phyloP scores from a whole-genome alignment of 2,329 filamentous ascomycete genomes.

The Colletotrichum falcatum region DNA sequence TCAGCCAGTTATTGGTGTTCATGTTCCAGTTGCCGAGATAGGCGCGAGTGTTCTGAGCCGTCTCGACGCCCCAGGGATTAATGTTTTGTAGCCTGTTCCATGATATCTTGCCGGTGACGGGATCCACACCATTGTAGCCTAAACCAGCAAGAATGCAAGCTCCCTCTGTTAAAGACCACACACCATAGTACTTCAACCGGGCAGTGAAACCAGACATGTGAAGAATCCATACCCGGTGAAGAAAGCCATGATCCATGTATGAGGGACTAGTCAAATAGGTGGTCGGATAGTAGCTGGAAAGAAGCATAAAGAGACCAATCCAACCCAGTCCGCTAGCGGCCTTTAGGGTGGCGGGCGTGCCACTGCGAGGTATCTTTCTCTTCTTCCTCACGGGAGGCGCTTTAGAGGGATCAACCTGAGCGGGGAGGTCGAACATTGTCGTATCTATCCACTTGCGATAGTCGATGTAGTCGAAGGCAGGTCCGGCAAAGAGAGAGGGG shows the following conservation, averaged over 20 bases:
- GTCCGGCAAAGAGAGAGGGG: slow-evolving; percentile 87
- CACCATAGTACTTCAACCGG: slow-evolving; percentile 95
- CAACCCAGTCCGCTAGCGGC: slow-evolving; percentile 78
- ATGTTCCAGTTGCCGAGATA: slow-evolving; percentile 98
- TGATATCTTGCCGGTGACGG: slow-evolving; percentile 83
- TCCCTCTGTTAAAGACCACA: slow-evolving; percentile 93
- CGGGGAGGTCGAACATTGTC: slow-evolving; percentile 90
- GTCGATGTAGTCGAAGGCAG: slow-evolving; percentile 94
- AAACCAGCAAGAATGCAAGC: slow-evolving; percentile 93
- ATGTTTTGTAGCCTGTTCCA: slow-evolving; percentile 94
- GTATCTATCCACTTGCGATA: slow-evolving; percentile 94
- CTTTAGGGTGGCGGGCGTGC: slow-evolving; percentile 85
- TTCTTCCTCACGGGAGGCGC: slow-evolving; percentile 88
- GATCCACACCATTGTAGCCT: slow-evolving; percentile 93
- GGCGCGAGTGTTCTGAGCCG: slow-evolving; percentile 91
- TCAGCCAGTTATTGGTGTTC: slow-evolving; percentile 96
- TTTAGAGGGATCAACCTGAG: slow-evolving; percentile 84
- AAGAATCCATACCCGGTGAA: slow-evolving; percentile 80
- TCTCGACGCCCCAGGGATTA: slow-evolving; percentile 85
- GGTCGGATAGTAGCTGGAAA: slow-evolving; percentile 75
- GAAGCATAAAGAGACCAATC: slow-evolving; percentile 82
- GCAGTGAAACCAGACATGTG: slow-evolving; percentile 87
- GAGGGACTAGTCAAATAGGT: slow-evolving; percentile 72
- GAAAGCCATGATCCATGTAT: slow-evolving; percentile 76
- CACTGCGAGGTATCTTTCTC: slow-evolving; percentile 92